Evolutionary conservation across 2,329 filamentous ascomycete genomes (phyloP), one percentile per base, ranked within the genome.

Genomic region (Hypoxylon sp.): DNA sequence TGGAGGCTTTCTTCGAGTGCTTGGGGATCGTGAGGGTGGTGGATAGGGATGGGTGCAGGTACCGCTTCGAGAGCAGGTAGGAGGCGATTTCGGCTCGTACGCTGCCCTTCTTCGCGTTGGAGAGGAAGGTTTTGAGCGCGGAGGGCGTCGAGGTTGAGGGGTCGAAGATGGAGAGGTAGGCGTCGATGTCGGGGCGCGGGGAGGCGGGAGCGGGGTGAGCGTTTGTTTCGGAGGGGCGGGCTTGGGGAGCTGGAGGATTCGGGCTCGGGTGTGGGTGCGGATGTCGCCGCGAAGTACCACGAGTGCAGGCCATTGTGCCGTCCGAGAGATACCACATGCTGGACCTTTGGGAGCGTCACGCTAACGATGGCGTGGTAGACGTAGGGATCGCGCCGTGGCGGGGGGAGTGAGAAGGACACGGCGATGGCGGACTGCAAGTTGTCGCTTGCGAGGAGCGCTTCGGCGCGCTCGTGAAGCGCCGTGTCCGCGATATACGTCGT

Each of bases 141-240:
- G 90, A 88, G 4, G 84, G 74, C 1, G 90, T 90, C 11, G 84
- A 82, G 3, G 88, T 89, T 1, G 84, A 80, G 1, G 91, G 85
- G 33, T 82, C 82, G 82, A 93, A 94, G 74, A 94, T 84, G 52
- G 86, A 82, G 39, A 88, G 85, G 81, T 94, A 94, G 17, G 91
- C 87, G 47, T 86, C 83, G 63, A 91, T 85, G 74, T 94, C 92
- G 59, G 84, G 72, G 48, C 79, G 79, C 1, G 86, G 81, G 89
- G 89, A 5, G 86, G 81, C 1, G 80, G 78, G 74, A 80, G 80
- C 5, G 63, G 22, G 11, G 58, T 48, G n/a, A 66, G 48, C 24
- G 51, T 47, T 37, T 48, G 39, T 6, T 55, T 58, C 4, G 47
- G 53, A 53, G 48, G 47, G 37, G 42, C 11, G 42, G 50, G 51